These are phyloP conservation scores for Sarocladium brachiariae DNA, from an alignment of 2,329 filamentous ascomycete species.

Conservation along the genomic window DNA sequence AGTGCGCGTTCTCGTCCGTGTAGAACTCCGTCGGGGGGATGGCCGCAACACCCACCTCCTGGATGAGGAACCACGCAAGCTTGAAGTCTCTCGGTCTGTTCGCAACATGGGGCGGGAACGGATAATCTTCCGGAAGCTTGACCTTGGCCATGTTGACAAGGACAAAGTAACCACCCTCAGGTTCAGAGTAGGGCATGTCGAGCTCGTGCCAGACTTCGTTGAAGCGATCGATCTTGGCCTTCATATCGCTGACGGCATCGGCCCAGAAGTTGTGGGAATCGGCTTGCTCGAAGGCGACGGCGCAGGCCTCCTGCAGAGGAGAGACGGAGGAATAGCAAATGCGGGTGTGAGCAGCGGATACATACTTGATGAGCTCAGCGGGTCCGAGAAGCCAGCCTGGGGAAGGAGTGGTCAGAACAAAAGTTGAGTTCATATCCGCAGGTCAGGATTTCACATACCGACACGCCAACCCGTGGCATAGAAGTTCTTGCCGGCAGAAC, in stretches of 20 bases:
- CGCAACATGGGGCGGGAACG: constrained; percentile 84
- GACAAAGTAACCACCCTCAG: constrained; percentile 96
- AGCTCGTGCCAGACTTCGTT: constrained; percentile 75
- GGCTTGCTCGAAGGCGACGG: constrained; percentile 89
- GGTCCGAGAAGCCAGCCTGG: constrained; percentile 84
- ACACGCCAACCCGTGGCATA: constrained; percentile 97
- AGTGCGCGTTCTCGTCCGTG: constrained; percentile 71
- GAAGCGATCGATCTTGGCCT: constrained; percentile 79
- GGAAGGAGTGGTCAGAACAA: neutral
- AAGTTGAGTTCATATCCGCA: no score
- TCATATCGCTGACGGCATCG: constrained; percentile 76
- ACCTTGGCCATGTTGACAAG: constrained; percentile 90
- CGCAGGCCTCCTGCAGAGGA: constrained; percentile 87
- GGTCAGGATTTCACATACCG: constrained; percentile 28
- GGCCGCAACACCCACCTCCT: constrained; percentile 89
- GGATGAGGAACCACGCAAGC: constrained; percentile 93
- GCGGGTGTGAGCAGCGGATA: constrained; percentile 84
- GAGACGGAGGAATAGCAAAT: constrained; percentile 96
- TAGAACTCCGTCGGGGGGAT: constrained; percentile 98
- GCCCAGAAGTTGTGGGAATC: constrained; percentile 85
- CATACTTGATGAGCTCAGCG: constrained; percentile 81
- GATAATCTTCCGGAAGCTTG: constrained; percentile 73
- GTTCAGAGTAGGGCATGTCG: constrained; percentile 75
- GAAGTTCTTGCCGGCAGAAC: constrained; percentile 96
- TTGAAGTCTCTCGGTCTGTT: constrained; percentile 87